Evolutionary conservation across 495 filamentous ascomycete species (phyloP), one percentile per base, ranked within the genome.

Genomic region (Delitschia confertaspora): DNA sequence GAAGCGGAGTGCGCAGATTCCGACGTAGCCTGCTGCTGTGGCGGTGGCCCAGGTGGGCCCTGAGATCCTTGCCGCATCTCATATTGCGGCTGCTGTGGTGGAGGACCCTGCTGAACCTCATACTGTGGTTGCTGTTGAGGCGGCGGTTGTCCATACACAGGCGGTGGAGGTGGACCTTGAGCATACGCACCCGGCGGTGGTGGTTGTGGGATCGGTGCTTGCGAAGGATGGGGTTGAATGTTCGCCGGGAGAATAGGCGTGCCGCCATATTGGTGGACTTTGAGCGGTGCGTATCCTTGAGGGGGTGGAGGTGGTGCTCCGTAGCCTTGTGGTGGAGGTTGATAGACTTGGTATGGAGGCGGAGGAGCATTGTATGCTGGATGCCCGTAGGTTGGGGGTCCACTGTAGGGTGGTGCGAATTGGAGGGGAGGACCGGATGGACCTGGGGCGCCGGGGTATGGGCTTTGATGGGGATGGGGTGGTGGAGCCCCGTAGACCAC

Each of bases 191-290:
- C 37, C 16, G 13, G 29, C 4, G 20, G 21, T 11, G 37, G 20
- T 8, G 20, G 16, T 4, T 21, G 21, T 4, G 16, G 16, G 6
- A 36, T 41, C 31, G 34, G 10, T n/a, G 20, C 25, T 10, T 43
- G 32, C 10, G 51, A 10, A 25, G 25, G 33, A 11, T 39, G 39
- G 6, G 51, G 51, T 21, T 49, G 41, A 39, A 55, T 49, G 35
- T 37, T 55, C 6, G 51, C 51, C 6, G 51, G 51, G 3, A 50
- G 37, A 11, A 55, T 55, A n/a, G 46, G 51, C 19, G 43, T 38
- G 18, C 51, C 51, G 6, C 51, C 51, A 23, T 46, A 55, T 18
- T 55, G 51, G 6, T 41, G 45, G 18, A 43, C 38, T 22, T 55
- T 49, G 4, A 51, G 40, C 9, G 51, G 46, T 5, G 51, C 45